Conservation (phyloP, 1,139 yeast genomes). For the Suhomyces bokatorum region DNA sequence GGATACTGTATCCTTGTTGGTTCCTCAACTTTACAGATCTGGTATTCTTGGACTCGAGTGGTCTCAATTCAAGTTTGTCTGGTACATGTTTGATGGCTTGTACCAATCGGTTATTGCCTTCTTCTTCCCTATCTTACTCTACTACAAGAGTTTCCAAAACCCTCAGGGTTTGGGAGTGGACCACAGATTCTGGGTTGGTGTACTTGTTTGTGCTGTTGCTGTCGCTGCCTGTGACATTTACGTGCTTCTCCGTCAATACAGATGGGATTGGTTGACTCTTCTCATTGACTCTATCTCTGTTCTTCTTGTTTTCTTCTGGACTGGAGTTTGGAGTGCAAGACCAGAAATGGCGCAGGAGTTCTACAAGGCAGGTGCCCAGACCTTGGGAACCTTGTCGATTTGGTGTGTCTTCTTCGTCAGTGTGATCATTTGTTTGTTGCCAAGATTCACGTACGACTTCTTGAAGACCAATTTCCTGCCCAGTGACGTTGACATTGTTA, state of each 20-base stretch:
- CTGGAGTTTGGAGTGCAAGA: slow-evolving; percentile 59
- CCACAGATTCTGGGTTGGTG: slow-evolving; percentile 61
- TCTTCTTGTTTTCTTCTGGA: slow-evolving; percentile 59
- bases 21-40: slow-evolving; percentile 57
- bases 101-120: slow-evolving; percentile 58
- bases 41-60: slow-evolving; percentile 57
- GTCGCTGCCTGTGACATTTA: slow-evolving; percentile 56
- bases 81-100: slow-evolving; percentile 61
- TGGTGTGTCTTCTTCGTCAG: slow-evolving; percentile 56
- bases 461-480: slow-evolving; percentile 49
- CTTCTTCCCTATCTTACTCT: slow-evolving; percentile 56
- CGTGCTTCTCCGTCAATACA: slow-evolving; percentile 53
- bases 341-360: slow-evolving; percentile 43
- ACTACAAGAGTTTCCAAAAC: slow-evolving; percentile 45
- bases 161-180: slow-evolving; percentile 53
- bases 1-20: slow-evolving; percentile 54
- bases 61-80: slow-evolving; percentile 52
- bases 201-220: slow-evolving; percentile 47
- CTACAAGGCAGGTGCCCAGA: slow-evolving; percentile 56
- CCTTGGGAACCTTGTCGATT: slow-evolving; percentile 51
- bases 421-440: slow-evolving; percentile 47
- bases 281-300: slow-evolving; percentile 51
- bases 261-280: slow-evolving; percentile 64
- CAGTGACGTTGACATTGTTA: slow-evolving; percentile 54
- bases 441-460: slow-evolving; percentile 54